Percentiles rank a stretch among this genome's conserved stretches.
These are phyloP conservation scores for Fusarium verticillioides DNA, from an alignment of 2,329 filamentous ascomycete species.

Conservation along the genomic window DNA sequence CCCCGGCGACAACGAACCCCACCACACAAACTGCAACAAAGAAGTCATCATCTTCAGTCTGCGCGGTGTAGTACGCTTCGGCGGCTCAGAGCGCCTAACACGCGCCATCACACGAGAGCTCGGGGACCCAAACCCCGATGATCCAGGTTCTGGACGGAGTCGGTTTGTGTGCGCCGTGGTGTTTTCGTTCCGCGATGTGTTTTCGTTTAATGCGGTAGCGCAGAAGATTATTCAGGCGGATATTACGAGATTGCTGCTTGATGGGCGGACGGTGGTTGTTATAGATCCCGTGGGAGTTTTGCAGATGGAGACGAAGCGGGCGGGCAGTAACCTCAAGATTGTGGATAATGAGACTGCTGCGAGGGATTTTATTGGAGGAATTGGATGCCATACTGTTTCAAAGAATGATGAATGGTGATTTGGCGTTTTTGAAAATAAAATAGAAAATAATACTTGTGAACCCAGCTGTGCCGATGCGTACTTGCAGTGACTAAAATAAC, in stretches of 20 bases:
- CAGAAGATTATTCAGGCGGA: conserved; percentile 46
- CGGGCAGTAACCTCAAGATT: conserved; percentile 26
- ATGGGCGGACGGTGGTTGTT: conserved; percentile 45
- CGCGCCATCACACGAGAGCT: conserved; percentile 47
- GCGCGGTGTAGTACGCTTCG: conserved; percentile 49
- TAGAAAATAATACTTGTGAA: not conserved
- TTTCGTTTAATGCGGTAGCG: conserved; percentile 47
- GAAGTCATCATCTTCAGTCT: conserved; percentile 49
- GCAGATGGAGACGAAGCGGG: conserved; percentile 24
- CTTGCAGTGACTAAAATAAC: rapidly evolving
- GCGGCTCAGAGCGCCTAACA: conserved; percentile 49
- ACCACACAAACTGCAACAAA: conserved; percentile 42
- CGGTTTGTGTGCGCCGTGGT: conserved; percentile 46
- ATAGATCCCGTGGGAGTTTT: conserved; percentile 46
- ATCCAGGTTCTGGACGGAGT: conserved; percentile 43
- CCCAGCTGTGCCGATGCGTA: rapidly evolving
- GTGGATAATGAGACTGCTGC: conserved; percentile 45
- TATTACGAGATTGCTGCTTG: conserved; percentile 40
- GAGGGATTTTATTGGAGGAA: conserved; percentile 45
- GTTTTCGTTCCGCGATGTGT: conserved; percentile 48
- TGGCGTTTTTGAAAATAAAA: rapidly evolving
- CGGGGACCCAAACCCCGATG: conserved; percentile 29
- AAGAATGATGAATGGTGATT: conserved; percentile 40
- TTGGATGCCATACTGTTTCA: conserved; percentile 43
- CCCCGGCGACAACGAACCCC: conserved; percentile 39